A percentile compares a stretch with the other conserved stretches of the same genome.
Evolutionary conservation across 1,284 basidiomycete species (phyloP).

Genomic region (Apiotrichum domesticum): DNA sequence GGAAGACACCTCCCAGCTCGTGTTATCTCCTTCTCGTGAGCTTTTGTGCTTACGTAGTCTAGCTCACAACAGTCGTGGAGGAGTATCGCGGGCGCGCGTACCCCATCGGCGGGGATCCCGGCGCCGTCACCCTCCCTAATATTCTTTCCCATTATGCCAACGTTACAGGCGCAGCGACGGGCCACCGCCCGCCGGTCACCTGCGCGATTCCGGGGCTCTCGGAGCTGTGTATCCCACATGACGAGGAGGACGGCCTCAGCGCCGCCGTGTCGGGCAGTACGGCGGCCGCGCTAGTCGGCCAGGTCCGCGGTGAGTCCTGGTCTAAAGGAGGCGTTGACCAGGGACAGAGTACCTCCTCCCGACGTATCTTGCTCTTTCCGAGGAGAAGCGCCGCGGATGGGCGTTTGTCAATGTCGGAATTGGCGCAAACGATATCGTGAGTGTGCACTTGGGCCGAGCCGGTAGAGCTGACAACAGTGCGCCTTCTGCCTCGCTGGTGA

Average conservation of each 20-base stretch:
- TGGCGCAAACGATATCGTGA: slow-evolving; percentile 46
- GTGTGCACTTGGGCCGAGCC: slow-evolving; percentile 6
- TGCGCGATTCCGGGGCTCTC: slow-evolving; percentile 13
- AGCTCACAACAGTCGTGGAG: slow-evolving; percentile 14
- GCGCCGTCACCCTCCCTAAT: slow-evolving; percentile 41
- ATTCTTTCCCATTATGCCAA: slow-evolving; percentile 27
- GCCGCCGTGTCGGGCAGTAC: slow-evolving; percentile 36
- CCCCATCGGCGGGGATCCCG: slow-evolving; percentile 39
- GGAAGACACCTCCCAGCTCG: not conserved
- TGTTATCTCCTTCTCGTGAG: not conserved
- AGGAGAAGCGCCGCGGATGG: slow-evolving; percentile 29
- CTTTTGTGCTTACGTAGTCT: not conserved
- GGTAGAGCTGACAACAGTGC: slow-evolving; percentile 25
- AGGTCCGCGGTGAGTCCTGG: slow-evolving; percentile 31
- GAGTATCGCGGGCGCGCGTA: slow-evolving; percentile 47
- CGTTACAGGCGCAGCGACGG: slow-evolving; percentile 24
- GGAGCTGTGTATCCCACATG: slow-evolving; percentile 16
- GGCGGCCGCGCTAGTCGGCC: slow-evolving; percentile 22
- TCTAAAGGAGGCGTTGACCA: not conserved
- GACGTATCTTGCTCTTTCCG: slow-evolving; percentile 18
- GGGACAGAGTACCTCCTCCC: slow-evolving; percentile 39
- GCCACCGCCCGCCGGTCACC: slow-evolving; percentile 23
- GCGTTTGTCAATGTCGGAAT: slow-evolving; percentile 45
- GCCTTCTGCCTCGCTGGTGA: slow-evolving; percentile 42
- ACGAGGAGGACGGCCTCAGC: slow-evolving; percentile 34